Evolutionary conservation across 1,139 yeast genomes (phyloP), one percentile per base, ranked within the genome.

Genomic region (Ogataea hybrid): DNA sequence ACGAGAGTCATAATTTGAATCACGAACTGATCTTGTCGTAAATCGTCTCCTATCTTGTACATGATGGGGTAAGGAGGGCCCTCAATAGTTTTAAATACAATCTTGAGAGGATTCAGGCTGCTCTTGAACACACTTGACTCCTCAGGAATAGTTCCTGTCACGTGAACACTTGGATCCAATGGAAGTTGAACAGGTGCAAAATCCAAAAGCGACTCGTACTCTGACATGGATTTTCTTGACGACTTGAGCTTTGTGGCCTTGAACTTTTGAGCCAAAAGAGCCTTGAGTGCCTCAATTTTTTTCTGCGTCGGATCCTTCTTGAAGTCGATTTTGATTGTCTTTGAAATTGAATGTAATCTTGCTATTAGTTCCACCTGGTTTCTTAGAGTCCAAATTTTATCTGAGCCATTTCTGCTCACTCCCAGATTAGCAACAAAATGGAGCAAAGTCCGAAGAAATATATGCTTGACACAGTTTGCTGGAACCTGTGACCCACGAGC

Each of bases 1-100:
- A 94, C 92, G 45, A 94, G 68, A 41, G 84, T 78, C 41, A 94
- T 86, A 46, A 94, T 87, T 62, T 94, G 98, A 41, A 89, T 86
- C 18, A 92, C 95, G 52, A 94, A 74, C 62, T 94, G 99, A 67
- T 94, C 99, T 62, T 94, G 99, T 46, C 97, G 71, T 39, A 94
- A 69, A 60, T 94, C 98, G 64, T 94, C 98, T 3, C 99, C 98
- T 37, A 86, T 85, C 61, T 94, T 94, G 65, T 89, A 89, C 84
- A 94, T 92, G 33, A 92, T 66, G 4, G 95, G 81, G 62, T 89
- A 94, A 28, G 35, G 42, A 0, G 35, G 25, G 0, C 83, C 85
- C 12, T 62, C 64, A 1, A 73, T 67, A 0, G 95, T 83, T 52
- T 77, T 81, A 58, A 92, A 81, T 0, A 89, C 78, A 32, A 92